phyloP scores from a whole-genome alignment of 306 rosid genomes.

The Ochetophila trinervis region DNA sequence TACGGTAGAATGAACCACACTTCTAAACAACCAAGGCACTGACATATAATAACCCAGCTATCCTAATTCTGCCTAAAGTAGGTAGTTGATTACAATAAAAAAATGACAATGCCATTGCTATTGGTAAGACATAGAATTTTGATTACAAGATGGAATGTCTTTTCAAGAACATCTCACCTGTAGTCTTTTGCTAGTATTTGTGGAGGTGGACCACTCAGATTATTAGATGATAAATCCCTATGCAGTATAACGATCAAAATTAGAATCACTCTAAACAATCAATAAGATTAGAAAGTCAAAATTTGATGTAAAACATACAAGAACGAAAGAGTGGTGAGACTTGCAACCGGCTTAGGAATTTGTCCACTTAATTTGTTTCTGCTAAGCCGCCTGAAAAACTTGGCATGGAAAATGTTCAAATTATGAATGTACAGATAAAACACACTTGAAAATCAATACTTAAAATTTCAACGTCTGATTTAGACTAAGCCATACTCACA shows the following conservation, averaged over 20 bases:
- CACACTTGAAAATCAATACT: not conserved
- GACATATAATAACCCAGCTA: too few species aligned
- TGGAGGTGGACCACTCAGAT: slow-evolving; percentile 89
- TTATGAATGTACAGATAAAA: slow-evolving; percentile 33
- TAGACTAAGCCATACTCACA: slow-evolving; percentile 65
- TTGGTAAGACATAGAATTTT: too few species aligned
- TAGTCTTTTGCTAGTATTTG: slow-evolving; percentile 81
- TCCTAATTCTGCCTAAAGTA: too few species aligned
- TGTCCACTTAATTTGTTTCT: slow-evolving; percentile 72
- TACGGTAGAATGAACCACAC: too few species aligned
- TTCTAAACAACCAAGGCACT: too few species aligned
- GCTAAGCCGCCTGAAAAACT: slow-evolving; percentile 91
- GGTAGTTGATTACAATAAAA: too few species aligned
- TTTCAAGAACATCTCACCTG: slow-evolving; percentile 57
- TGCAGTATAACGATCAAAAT: slow-evolving; percentile 5
- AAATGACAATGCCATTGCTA: too few species aligned
- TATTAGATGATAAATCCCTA: slow-evolving; percentile 91
- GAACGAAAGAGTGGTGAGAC: slow-evolving; percentile 75
- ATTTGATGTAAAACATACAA: slow-evolving; percentile 49
- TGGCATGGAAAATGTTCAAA: slow-evolving; percentile 47
- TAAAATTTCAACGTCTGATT: slow-evolving; percentile 6
- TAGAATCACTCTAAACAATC: slow-evolving; percentile 16
- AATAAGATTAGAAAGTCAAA: slow-evolving; percentile 16
- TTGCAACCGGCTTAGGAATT: slow-evolving; percentile 78
- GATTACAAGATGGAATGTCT: not conserved